Base-by-base conservation (phyloP, 148 eudicot species). In the Rhododendron kiyosumense region DNA sequence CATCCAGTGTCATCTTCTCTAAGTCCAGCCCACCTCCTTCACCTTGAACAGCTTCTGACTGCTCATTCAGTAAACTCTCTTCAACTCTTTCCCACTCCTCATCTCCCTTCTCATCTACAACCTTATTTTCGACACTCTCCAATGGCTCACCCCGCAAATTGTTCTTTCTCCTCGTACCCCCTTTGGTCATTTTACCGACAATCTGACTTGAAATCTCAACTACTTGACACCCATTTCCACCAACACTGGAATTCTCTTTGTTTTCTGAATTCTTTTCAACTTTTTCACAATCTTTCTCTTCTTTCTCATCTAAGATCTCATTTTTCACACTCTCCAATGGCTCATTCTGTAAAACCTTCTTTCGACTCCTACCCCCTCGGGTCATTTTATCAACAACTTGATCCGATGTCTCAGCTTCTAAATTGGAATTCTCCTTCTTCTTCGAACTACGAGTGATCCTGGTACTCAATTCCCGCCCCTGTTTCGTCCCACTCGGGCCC, bases 1-100 rank as follows among this genome's bases (percentile, higher is more conserved):
- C 94, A 45, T 92, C 96, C 5, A 96, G 84, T 5, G 96, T 94
- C 95, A 93, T 91, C 85, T 92, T 95, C 79, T 89, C 93, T 81
- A 93, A 90, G 84, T 92, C 96, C 6, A 87, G 88, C 84, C 17
- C 87, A 81, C 46, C 79, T 28, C 32, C 84, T 17, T 84, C 84
- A 74, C 81, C 73, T 45, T 36, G 36, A 81, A 7, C 32, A 17
- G 26, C 87, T 81, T 85, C 85, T 3, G 13, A 83, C 28, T 59
- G 46, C 48, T 32, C 22, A 65, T 48, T 65, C 41, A 45, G 7
- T 79, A 63, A 85, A 34, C 45, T 54, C 14, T 83, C 78, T 54
- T 57, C 78, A 57, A 57, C 5, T 20, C 65, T 85, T 48, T 75
- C 78, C 86, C 67, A 32, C 49, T 61, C 85, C 84, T 75, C 86